These are phyloP conservation scores for Aquilaria yunnanensis DNA, from an alignment of 345 rosid species.

Conservation along the genomic window DNA sequence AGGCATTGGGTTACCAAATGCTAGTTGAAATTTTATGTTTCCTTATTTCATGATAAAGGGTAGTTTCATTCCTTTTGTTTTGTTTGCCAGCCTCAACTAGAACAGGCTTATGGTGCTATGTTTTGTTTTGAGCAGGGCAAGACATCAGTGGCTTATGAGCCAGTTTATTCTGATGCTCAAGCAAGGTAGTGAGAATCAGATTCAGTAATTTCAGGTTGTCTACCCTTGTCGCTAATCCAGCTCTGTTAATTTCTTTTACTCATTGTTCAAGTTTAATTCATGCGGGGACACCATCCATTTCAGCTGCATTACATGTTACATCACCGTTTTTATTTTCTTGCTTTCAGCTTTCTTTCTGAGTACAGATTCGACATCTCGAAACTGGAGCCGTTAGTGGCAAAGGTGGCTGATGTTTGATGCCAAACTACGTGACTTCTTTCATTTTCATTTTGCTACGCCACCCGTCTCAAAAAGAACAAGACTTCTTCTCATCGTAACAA, in stretches of 20 bases:
- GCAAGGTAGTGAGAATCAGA: conserved; percentile 43
- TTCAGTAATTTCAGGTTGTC: neutral
- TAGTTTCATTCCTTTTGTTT: no score
- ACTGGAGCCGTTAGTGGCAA: conserved; percentile 85
- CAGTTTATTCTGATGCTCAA: conserved; percentile 72
- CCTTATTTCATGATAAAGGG: no score
- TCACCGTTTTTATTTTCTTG: conserved; percentile 5
- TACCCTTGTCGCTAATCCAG: neutral
- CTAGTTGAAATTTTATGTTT: neutral
- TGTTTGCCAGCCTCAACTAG: neutral
- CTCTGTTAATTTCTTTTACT: no score
- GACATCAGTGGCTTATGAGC: conserved; percentile 64
- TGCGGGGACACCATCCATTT: neutral
- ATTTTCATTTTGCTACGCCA: no score
- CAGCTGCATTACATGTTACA: neutral
- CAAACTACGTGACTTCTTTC: no score
- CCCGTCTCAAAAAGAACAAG: no score
- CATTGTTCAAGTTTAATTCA: neutral
- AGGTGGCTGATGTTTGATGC: conserved; percentile 33
- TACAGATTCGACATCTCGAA: conserved; percentile 75
- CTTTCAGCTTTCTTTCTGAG: conserved; percentile 56
- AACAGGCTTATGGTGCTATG: neutral
- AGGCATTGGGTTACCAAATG: neutral
- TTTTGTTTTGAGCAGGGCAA: conserved; percentile 46
- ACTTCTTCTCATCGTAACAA: neutral